Base-by-base conservation (phyloP, 768 basidiomycete genomes). In the Lactifluus hygrophoroides region DNA sequence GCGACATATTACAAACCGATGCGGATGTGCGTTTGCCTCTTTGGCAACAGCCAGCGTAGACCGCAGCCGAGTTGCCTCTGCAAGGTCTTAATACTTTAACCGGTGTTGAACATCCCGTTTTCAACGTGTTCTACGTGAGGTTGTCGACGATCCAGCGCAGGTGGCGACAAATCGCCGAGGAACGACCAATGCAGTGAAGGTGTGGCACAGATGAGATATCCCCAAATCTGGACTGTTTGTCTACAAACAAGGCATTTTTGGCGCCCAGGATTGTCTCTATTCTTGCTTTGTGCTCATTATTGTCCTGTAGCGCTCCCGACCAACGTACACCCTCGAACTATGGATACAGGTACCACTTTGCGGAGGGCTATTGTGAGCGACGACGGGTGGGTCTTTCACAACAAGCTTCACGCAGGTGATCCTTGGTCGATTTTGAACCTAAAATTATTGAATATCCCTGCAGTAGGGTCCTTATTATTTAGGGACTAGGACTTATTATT, bases 91-190 rank as follows among this genome's bases (percentile, higher is more conserved):
- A 27, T 50, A 57, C n/a, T 43, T 21, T 48, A 51, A 46, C 43
- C 35, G 54, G 47, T 35, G 54, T 25, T 38, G 32, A 21, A 30
- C 54, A 51, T n/a, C 49, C 43, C 19, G 30, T 9, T 45, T 38
- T 43, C 49, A 56, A 56, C 49, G 54, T 56, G 54, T 50, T 5
- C 28, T 35, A 8, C 59, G 51, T 46, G 59, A 60, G 59, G 59
- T 28, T n/a, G 59, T 40, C 59, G 59, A 60, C 32, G 54, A 56
- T 56, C 54, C 59, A 60, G 49, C 48, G 42, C 54, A 55, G 43
- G 17, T 30, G 49, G 44, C 30, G 28, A 51, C 42, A n/a, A 40
- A 50, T 54, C 34, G 35, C 58, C 54, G 54, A 45, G 43, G 23
- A 25, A 14, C 6, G 43, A 56, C 42, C 16, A 40, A 60, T 51